Percentiles rank a stretch among this genome's conserved stretches.
Conservation (phyloP, 768 basidiomycete species). For the Galerina sulciceps region DNA sequence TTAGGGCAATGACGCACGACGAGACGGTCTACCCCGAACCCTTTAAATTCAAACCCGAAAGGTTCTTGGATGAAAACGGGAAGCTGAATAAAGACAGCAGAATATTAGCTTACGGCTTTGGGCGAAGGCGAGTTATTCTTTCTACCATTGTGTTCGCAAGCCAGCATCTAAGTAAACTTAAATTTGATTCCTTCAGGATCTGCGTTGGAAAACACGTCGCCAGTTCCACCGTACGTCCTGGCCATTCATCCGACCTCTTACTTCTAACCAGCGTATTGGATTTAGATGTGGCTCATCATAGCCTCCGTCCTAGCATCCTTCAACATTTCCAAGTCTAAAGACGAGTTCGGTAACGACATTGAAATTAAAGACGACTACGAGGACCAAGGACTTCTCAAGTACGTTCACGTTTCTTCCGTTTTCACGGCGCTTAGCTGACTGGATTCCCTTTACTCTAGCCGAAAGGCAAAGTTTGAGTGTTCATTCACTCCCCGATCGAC, state of each 20-base stretch:
- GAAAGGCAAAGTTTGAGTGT: not conserved
- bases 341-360: conserved; percentile 36
- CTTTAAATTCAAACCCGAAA: conserved; percentile 32
- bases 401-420: not conserved
- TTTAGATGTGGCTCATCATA: conserved; percentile 21
- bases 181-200: too few species aligned
- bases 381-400: conserved; percentile 10
- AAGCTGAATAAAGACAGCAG: conserved; percentile 20
- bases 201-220: conserved; percentile 4
- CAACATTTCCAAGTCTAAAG: conserved; percentile 33
- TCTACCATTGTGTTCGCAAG: not conserved
- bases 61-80: conserved; percentile 28
- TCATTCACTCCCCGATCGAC: not conserved
- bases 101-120: conserved; percentile 11
- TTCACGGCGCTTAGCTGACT: not conserved
- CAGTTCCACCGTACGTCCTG: not conserved
- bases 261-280: not conserved
- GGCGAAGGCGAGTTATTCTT: not conserved
- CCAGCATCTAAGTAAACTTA: not conserved
- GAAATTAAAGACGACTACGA: conserved; percentile 21
- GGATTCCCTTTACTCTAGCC: not conserved
- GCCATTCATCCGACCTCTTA: not conserved
- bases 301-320: conserved; percentile 32
- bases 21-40: conserved; percentile 36
- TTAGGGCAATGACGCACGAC: conserved; percentile 29